Conservation (phyloP, 1,284 basidiomycete species). For the Prillingera fragicola region DNA sequence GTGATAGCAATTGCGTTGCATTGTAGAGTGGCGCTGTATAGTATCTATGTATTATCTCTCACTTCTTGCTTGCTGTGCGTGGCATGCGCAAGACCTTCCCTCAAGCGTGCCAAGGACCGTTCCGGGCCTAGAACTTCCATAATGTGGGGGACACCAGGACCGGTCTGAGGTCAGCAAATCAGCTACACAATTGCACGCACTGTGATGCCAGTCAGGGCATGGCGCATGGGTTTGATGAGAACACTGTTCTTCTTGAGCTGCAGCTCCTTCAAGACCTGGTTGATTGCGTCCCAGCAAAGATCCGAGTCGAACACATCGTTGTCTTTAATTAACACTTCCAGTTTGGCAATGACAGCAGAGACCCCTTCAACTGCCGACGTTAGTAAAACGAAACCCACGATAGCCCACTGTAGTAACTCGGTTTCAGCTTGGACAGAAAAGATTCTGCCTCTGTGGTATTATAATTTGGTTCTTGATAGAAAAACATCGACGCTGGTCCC, state of each 20-base stretch:
- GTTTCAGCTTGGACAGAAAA: conserved; percentile 54
- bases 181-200: conserved; percentile 55
- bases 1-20: background rate
- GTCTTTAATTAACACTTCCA: conserved; percentile 15
- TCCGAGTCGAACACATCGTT: conserved; percentile 29
- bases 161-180: conserved; percentile 18
- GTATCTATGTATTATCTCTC: conserved; percentile 2
- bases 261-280: conserved; percentile 50
- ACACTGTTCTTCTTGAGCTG: conserved; percentile 52
- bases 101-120: conserved; percentile 17
- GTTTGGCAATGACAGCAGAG: conserved; percentile 5
- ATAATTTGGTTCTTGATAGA: conserved; percentile 66
- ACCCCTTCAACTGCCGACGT: conserved; percentile 21
- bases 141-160: conserved; percentile 31
- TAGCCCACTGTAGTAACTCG: conserved; percentile 51
- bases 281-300: conserved; percentile 50
- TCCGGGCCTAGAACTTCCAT: conserved; percentile 31
- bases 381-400: conserved; percentile 11
- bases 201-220: conserved; percentile 73
- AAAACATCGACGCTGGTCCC: conserved; percentile 61
- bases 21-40: background rate
- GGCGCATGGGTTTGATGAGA: conserved; percentile 66
- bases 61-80: background rate
- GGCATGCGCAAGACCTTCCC: conserved; percentile 19
- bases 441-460: conserved; percentile 54